Base-by-base conservation (phyloP, 2,329 filamentous ascomycete species). In the Verticillium zaregamsianum region DNA sequence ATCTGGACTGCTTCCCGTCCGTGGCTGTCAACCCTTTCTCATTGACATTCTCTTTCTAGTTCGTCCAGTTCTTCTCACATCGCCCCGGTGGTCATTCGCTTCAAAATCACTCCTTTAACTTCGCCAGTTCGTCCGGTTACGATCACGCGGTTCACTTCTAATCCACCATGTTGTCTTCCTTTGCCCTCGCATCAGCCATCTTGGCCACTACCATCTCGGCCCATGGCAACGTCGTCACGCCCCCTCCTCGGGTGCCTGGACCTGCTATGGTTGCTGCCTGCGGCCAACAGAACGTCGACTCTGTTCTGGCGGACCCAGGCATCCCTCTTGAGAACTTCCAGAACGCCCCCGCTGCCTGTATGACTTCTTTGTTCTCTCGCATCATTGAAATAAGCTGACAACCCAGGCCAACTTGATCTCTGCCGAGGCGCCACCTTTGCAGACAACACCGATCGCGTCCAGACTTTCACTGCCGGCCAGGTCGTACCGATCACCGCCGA, bases 371-470 rank as follows among this genome's bases (percentile, higher is more conserved):
- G n/a, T 40, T 23, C 9, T 23, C 20, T 11, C 20, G 4, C 9
- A 20, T 23, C 45, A 12, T 12, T 8, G 9, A 14, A 20, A 25
- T 14, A 14, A 9, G 17, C 63, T 54, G 45, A 65, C 57, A 56
- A 0, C 32, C 8, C n/a, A 66, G 64, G 64, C 59, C 37, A 65
- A 59, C 31, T 81, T 49, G 77, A 76, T 65, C 76, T 82, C 60
- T 83, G 80, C 76, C 78, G 77, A 63, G 80, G 80, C 12, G 77
- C 78, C 68, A 71, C 73, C 23, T 79, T 81, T 63, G 77, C 71
- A 25, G 79, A 82, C 70, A 82, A 81, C 70, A 65, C 64, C 28
- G 71, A 70, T 61, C 74, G 71, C 23, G 74, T 82, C 6, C 79
- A 82, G 68, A 72, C 68, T 45, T 82, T 76, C 68, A 68, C 69